Conservation (phyloP, 202 grass and related monocot species). For the Dendrocalamus latiflorus region DNA sequence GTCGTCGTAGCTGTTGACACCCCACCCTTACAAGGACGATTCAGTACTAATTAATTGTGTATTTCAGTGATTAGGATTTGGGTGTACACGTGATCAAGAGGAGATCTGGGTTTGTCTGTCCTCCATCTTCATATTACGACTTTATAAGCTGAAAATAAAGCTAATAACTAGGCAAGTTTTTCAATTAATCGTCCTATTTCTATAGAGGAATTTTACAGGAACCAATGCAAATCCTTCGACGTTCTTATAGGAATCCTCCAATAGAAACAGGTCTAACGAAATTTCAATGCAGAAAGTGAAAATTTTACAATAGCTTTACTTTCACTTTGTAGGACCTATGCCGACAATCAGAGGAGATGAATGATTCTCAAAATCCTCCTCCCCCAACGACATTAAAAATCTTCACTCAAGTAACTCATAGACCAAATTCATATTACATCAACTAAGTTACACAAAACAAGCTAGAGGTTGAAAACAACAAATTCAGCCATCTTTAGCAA, state of each 20-base stretch:
- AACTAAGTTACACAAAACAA: too few species aligned
- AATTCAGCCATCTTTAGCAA: too few species aligned
- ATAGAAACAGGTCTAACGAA: neutral
- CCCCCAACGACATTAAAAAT: rapidly evolving
- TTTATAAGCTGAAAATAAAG: neutral
- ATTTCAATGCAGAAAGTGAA: neutral
- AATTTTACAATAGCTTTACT: neutral
- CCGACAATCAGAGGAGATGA: too few species aligned
- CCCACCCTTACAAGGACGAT: neutral
- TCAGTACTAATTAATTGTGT: neutral
- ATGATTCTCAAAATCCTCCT: too few species aligned
- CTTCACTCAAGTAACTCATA: too few species aligned
- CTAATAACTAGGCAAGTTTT: neutral
- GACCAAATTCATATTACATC: too few species aligned
- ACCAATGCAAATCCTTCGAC: neutral
- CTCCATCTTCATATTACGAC: neutral
- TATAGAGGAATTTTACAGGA: too few species aligned
- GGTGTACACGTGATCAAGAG: neutral
- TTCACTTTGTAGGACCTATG: neutral
- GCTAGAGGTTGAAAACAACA: too few species aligned
- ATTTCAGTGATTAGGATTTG: neutral
- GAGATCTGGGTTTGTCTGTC: neutral
- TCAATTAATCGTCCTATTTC: neutral
- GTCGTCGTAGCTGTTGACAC: constrained; percentile 22
- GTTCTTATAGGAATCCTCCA: neutral